These are phyloP conservation scores for Salvia hispanica DNA, from an alignment of 257 asterid species.

Conservation along the genomic window DNA sequence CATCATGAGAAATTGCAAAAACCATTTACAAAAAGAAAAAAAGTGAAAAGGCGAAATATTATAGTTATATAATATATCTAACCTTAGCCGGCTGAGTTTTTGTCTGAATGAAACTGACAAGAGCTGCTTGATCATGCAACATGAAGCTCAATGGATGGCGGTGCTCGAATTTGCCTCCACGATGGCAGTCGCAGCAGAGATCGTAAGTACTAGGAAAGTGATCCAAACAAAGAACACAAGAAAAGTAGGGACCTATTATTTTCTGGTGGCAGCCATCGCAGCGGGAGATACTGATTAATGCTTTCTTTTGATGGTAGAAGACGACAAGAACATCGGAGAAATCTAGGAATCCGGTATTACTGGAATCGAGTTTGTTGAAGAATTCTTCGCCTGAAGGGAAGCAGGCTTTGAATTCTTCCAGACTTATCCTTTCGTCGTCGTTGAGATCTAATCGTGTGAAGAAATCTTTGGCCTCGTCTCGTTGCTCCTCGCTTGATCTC, in stretches of 20 bases:
- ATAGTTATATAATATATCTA: too few species aligned
- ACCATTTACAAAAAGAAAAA: too few species aligned
- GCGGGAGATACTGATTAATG: neutral
- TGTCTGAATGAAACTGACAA: neutral
- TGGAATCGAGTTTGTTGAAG: constrained; percentile 28
- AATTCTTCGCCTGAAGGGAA: constrained; percentile 9
- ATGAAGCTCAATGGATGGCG: constrained; percentile 35
- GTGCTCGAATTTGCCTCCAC: constrained; percentile 6
- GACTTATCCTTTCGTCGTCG: constrained; percentile 29
- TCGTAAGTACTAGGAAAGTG: constrained; percentile 25
- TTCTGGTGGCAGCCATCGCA: constrained; percentile 3
- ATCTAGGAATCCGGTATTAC: constrained; percentile 32
- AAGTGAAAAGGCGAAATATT: too few species aligned
- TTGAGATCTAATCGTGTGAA: constrained; percentile 25
- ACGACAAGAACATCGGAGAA: constrained; percentile 18
- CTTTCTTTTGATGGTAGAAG: constrained; percentile 8
- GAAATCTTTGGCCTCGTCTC: neutral
- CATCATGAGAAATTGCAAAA: too few species aligned
- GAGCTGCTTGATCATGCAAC: constrained; percentile 34
- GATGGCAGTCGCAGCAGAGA: constrained; percentile 40
- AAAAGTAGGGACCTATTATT: constrained; percentile 7
- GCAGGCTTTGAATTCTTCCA: constrained; percentile 14
- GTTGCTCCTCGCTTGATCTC: constrained; percentile 33
- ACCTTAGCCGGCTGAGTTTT: constrained; percentile 4
- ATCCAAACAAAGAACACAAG: constrained; percentile 10